phyloP scores from a whole-genome alignment of 129 eudicot genomes.

The Ambrosia artemisiifolia region DNA sequence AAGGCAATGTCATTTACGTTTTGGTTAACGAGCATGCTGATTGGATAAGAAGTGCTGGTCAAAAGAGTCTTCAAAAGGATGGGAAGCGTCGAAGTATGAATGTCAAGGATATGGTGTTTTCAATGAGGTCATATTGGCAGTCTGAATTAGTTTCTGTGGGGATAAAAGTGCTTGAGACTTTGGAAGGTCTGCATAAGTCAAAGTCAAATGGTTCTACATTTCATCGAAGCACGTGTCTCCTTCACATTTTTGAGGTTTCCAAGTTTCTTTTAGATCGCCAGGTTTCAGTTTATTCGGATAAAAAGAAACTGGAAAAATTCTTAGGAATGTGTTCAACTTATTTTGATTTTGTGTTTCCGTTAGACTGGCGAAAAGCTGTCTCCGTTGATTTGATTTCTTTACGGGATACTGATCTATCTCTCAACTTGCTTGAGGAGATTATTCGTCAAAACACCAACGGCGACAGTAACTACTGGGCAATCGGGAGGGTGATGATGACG shows the following conservation, averaged over 20 bases:
- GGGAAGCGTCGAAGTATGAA: constrained; percentile 33
- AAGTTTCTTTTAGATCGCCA: constrained; percentile 33
- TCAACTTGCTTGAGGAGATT: constrained; percentile 41
- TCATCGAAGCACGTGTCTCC: constrained; percentile 34
- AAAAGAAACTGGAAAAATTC: constrained; percentile 14
- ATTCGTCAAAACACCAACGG: constrained; percentile 20
- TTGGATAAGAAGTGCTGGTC: constrained; percentile 46
- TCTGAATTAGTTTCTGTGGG: constrained; percentile 44
- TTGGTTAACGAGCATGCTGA: constrained; percentile 46
- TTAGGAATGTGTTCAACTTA: constrained; percentile 20
- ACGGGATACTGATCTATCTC: constrained; percentile 37
- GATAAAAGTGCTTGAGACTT: constrained; percentile 40
- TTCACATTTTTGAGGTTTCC: constrained; percentile 45
- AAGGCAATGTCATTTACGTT: constrained; percentile 15
- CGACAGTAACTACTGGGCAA: constrained; percentile 27
- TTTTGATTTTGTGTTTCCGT: constrained; percentile 42
- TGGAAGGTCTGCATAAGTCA: constrained; percentile 32
- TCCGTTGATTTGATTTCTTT: constrained; percentile 33
- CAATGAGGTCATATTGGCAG: constrained; percentile 41
- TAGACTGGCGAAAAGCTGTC: constrained; percentile 48
- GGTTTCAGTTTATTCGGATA: not conserved
- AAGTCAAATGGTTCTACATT: constrained; percentile 20
- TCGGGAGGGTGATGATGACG: constrained; percentile 51
- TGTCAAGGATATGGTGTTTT: constrained; percentile 33
- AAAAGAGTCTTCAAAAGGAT: constrained; percentile 22